Conservation (phyloP, 768 basidiomycete genomes). For the Suillus discolor region DNA sequence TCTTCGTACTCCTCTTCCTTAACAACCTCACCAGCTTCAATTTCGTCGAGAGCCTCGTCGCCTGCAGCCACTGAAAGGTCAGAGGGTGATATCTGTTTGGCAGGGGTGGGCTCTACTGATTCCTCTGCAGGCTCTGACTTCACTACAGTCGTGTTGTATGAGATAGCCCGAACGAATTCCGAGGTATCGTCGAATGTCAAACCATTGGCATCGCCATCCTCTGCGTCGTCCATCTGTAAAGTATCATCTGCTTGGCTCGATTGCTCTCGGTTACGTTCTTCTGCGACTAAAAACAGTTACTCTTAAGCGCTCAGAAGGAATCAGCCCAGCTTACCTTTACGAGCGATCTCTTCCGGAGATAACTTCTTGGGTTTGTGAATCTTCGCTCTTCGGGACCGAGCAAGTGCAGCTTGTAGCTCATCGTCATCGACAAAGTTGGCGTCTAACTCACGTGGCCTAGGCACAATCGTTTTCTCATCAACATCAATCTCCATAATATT, state of each 20-base stretch:
- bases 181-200: slow-evolving; percentile 96
- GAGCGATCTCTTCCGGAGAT: slow-evolving; percentile 81
- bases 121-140: slow-evolving; percentile 51
- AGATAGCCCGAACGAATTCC: slow-evolving; percentile 90
- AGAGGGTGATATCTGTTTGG: slow-evolving; percentile 43
- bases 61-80: slow-evolving; percentile 59
- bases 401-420: slow-evolving; percentile 91
- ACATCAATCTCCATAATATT: slow-evolving; percentile 82
- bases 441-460: slow-evolving; percentile 73
- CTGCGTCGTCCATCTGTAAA: slow-evolving; percentile 50
- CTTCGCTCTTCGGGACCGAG: slow-evolving; percentile 82
- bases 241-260: slow-evolving; percentile 38
- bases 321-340: slow-evolving; percentile 55
- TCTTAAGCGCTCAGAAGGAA: neutral
- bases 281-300: slow-evolving; percentile 53
- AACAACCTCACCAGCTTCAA: slow-evolving; percentile 83
- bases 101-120: slow-evolving; percentile 24
- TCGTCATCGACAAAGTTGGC: slow-evolving; percentile 97
- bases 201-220: slow-evolving; percentile 42
- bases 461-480: slow-evolving; percentile 71
- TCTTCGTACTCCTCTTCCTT: slow-evolving; percentile 81
- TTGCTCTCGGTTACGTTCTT: slow-evolving; percentile 59
- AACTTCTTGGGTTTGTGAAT: slow-evolving; percentile 75
- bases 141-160: slow-evolving; percentile 58
- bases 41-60: slow-evolving; percentile 69